Evolutionary conservation across 805 yeast species (phyloP).

Genomic region (Yarrowia alimentaria): DNA sequence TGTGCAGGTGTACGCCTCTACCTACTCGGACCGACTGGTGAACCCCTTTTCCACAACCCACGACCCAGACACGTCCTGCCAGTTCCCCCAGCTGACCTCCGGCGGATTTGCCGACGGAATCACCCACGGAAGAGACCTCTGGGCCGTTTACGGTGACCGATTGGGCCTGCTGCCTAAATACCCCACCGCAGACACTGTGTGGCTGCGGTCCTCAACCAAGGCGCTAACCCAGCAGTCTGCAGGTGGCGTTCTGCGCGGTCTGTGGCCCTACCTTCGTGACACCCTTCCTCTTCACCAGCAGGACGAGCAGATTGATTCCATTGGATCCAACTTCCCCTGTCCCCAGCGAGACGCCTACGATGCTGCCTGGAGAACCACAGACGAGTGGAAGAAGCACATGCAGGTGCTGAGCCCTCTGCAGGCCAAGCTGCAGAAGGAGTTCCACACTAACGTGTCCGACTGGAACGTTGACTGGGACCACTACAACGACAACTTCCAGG

Average conservation of each 20-base stretch:
- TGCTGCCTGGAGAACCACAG: background rate
- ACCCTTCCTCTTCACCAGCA: slow-evolving; percentile 40
- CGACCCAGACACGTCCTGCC: slow-evolving; percentile 40
- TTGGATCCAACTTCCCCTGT: slow-evolving; percentile 44
- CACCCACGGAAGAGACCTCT: slow-evolving; percentile 44
- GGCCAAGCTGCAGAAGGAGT: slow-evolving; percentile 38
- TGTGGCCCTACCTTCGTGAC: slow-evolving; percentile 41
- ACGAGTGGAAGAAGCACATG: slow-evolving; percentile 35
- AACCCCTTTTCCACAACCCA: slow-evolving; percentile 36
- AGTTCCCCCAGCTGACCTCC: slow-evolving; percentile 44
- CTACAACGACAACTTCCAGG: slow-evolving; percentile 45
- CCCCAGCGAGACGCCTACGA: slow-evolving; percentile 20
- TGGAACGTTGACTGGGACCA: slow-evolving; percentile 41
- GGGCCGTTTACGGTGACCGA: slow-evolving; percentile 42
- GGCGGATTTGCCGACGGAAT: slow-evolving; percentile 45
- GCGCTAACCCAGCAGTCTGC: slow-evolving; percentile 46
- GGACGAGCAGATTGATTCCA: slow-evolving; percentile 39
- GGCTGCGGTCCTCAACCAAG: slow-evolving; percentile 44
- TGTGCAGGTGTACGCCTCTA: slow-evolving; percentile 32
- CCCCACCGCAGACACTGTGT: slow-evolving; percentile 38
- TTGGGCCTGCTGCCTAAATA: slow-evolving; percentile 41
- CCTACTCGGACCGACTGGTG: slow-evolving; percentile 34
- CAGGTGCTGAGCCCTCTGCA: slow-evolving; percentile 38
- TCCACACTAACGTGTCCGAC: slow-evolving; percentile 34
- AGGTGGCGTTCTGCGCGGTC: slow-evolving; percentile 42